A percentile compares a stretch with the other conserved stretches of the same genome.
phyloP scores from a whole-genome alignment of 2,329 filamentous ascomycete species.

The Coleophoma crateriformis region DNA sequence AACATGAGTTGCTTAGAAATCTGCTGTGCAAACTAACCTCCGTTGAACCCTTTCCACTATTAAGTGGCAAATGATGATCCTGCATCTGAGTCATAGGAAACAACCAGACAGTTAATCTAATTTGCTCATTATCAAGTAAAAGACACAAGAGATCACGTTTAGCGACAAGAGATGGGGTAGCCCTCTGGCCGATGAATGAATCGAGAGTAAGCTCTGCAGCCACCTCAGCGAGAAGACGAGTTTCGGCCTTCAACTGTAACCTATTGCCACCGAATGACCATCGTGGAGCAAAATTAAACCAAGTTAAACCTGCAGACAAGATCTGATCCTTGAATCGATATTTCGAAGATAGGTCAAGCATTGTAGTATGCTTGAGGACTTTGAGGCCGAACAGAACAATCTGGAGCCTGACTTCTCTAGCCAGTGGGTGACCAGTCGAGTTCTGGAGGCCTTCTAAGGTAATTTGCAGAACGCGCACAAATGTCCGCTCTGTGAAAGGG shows the following conservation, averaged over 20 bases:
- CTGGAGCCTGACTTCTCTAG: slow-evolving; percentile 87
- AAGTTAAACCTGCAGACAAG: slow-evolving; percentile 77
- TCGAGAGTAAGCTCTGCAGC: slow-evolving; percentile 51
- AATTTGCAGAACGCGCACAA: slow-evolving; percentile 72
- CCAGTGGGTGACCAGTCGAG: slow-evolving; percentile 74
- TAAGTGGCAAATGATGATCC: slow-evolving; percentile 31
- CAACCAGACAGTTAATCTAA: slow-evolving; percentile 83
- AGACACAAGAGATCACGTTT: slow-evolving; percentile 82
- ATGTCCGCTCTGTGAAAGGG: slow-evolving; percentile 73
- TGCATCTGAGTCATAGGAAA: slow-evolving; percentile 67
- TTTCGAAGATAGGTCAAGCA: slow-evolving; percentile 55
- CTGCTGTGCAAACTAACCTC: slow-evolving; percentile 32
- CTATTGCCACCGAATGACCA: slow-evolving; percentile 97
- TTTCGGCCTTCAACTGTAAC: slow-evolving; percentile 89
- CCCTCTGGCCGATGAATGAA: slow-evolving; percentile 11
- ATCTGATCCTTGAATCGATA: slow-evolving; percentile 88
- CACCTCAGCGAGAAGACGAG: slow-evolving; percentile 74
- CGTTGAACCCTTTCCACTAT: slow-evolving; percentile 31
- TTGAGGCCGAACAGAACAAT: slow-evolving; percentile 77
- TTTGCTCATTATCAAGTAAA: slow-evolving; percentile 79
- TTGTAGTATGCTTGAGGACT: slow-evolving; percentile 68
- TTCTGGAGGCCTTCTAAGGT: slow-evolving; percentile 71
- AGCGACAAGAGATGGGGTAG: slow-evolving; percentile 60
- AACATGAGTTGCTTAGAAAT: slow-evolving; percentile 25
- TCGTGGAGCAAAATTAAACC: slow-evolving; percentile 78